phyloP scores from a whole-genome alignment of 2,329 filamentous ascomycete genomes.

The Cladobotryum mycophilum region DNA sequence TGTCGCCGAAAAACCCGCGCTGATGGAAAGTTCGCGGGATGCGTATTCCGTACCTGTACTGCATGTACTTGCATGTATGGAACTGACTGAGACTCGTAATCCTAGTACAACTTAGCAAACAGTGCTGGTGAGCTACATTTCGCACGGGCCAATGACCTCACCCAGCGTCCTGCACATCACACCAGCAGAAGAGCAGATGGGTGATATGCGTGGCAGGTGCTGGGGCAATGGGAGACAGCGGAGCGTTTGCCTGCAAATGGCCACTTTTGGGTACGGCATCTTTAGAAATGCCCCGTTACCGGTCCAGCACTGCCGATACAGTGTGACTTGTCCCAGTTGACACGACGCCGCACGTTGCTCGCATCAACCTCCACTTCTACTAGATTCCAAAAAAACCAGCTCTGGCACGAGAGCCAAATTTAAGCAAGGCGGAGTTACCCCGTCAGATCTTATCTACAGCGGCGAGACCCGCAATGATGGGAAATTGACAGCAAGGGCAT shows the following conservation, averaged over 20 bases:
- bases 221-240: no score
- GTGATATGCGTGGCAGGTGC: not conserved
- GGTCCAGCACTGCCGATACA: not conserved
- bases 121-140: not conserved
- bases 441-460: no score
- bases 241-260: not conserved
- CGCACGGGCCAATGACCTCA: conserved; percentile 3
- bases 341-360: not conserved
- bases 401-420: no score
- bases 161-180: not conserved
- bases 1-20: not conserved
- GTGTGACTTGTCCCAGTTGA: not conserved
- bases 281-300: not conserved
- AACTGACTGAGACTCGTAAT: no score
- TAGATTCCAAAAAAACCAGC: no score
- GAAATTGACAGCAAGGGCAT: no score
- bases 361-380: no score
- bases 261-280: no score
- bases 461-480: no score
- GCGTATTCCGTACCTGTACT: no score
- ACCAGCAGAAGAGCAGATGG: not conserved
- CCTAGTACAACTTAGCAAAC: not conserved
- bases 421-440: no score
- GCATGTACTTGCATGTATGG: no score
- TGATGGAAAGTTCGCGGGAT: not conserved